phyloP scores from a whole-genome alignment of 495 filamentous ascomycete genomes.

The Oleoguttula mirabilis region DNA sequence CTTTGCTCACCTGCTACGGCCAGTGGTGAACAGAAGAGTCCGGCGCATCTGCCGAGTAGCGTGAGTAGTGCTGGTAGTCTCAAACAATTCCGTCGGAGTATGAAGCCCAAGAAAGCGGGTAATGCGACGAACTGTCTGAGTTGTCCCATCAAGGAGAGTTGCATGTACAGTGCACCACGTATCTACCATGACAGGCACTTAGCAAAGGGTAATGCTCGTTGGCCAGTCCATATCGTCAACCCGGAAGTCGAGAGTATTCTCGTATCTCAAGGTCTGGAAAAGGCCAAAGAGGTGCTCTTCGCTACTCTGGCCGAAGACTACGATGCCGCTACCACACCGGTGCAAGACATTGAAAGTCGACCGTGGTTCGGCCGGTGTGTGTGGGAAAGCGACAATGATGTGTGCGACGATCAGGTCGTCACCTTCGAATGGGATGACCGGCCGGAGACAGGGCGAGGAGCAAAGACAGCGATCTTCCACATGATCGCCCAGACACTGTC shows the following conservation, averaged over 20 bases:
- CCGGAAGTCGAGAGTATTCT: conserved; percentile 77
- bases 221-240: conserved; percentile 79
- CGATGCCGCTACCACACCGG: conserved; percentile 34
- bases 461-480: conserved; percentile 81
- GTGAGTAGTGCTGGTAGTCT: conserved; percentile 62
- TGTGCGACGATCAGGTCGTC: conserved; percentile 83
- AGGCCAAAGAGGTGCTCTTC: conserved; percentile 37
- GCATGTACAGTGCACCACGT: conserved; percentile 69
- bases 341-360: conserved; percentile 41
- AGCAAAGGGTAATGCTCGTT: conserved; percentile 42
- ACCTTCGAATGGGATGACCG: conserved; percentile 70
- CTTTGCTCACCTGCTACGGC: conserved; percentile 48
- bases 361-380: conserved; percentile 93
- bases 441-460: conserved; percentile 29
- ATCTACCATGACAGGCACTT: conserved; percentile 60
- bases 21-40: conserved; percentile 19
- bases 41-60: conserved; percentile 59
- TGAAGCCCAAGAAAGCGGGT: conserved; percentile 65
- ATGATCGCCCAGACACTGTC: conserved; percentile 86
- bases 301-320: conserved; percentile 58
- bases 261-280: conserved; percentile 25
- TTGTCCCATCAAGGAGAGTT: conserved; percentile 59
- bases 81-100: conserved; percentile 55
- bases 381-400: conserved; percentile 82
- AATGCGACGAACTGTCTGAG: conserved; percentile 76